These are phyloP conservation scores for Chytriomyces confervae DNA, from an alignment of 192 early-diverging fungal species.

Conservation along the genomic window DNA sequence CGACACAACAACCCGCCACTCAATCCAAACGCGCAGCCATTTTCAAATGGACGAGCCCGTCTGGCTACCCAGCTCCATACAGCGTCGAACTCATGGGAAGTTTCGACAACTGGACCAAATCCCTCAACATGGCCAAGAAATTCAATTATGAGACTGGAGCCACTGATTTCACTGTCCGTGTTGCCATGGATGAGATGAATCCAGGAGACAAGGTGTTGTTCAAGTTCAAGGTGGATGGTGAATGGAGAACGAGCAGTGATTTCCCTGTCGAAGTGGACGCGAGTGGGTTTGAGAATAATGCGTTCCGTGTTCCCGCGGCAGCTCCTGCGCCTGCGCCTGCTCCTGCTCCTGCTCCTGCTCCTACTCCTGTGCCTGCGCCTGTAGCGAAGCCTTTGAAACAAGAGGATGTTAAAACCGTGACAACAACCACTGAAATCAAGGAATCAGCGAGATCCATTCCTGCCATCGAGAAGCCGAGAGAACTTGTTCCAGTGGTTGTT, in stretches of 20 bases:
- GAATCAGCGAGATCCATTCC: background rate
- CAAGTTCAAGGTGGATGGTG: background rate
- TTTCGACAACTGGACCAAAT: background rate
- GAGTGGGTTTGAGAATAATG: slow-evolving; percentile 4
- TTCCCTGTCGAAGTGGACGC: background rate
- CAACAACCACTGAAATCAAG: background rate
- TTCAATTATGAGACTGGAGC: background rate
- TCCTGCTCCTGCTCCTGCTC: too few relatives aligned
- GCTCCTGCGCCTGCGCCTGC: background rate
- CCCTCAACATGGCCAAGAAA: background rate
- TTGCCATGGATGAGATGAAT: background rate
- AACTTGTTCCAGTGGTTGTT: background rate
- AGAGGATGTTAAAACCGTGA: background rate
- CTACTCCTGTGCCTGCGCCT: too few relatives aligned
- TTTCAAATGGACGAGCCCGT: background rate
- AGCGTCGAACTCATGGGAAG: background rate
- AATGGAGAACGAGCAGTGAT: background rate
- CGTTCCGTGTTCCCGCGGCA: background rate
- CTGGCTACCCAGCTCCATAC: background rate
- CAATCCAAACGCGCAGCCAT: background rate
- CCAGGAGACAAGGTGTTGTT: background rate
- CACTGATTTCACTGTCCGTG: background rate
- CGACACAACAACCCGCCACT: background rate
- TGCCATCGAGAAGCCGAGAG: background rate
- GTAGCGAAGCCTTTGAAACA: background rate